Percentiles rank a stretch among this genome's conserved stretches.
Evolutionary conservation across 192 early-diverging fungal genomes (phyloP).

Genomic region (Gorgonomyces haynaldii): DNA sequence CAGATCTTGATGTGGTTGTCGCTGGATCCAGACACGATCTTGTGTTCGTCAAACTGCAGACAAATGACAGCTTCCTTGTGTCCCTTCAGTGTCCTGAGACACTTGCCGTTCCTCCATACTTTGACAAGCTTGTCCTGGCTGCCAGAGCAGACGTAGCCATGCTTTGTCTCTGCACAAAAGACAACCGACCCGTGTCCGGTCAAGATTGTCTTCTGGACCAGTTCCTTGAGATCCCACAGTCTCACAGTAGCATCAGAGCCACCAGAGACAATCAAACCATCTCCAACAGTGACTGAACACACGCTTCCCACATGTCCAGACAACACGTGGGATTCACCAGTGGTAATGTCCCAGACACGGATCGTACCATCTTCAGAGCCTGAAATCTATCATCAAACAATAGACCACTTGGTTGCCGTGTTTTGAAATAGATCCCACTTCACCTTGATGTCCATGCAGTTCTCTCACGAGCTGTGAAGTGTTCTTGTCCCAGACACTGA

Average conservation of each 20-base stretch:
- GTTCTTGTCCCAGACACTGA: slow-evolving; percentile 66
- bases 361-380: slow-evolving; percentile 26
- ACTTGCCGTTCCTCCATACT: slow-evolving; percentile 51
- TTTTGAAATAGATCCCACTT: slow-evolving; percentile 85
- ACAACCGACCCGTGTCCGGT: slow-evolving; percentile 64
- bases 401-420: slow-evolving; percentile 46
- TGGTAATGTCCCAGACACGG: slow-evolving; percentile 54
- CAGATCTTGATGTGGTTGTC: slow-evolving; percentile 22
- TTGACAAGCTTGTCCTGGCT: slow-evolving; percentile 71
- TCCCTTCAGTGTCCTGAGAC: not conserved
- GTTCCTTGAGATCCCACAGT: slow-evolving; percentile 63
- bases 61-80: slow-evolving; percentile 9
- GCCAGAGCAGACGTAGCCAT: slow-evolving; percentile 55
- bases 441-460: slow-evolving; percentile 75
- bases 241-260: slow-evolving; percentile 53
- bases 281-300: slow-evolving; percentile 74
- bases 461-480: slow-evolving; percentile 44
- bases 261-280: slow-evolving; percentile 63
- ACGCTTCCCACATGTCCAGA: slow-evolving; percentile 83
- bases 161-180: slow-evolving; percentile 72
- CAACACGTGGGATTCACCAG: slow-evolving; percentile 53
- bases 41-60: slow-evolving; percentile 11
- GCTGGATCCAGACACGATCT: slow-evolving; percentile 9
- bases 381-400: no score
- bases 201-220: slow-evolving; percentile 43